phyloP scores from a whole-genome alignment of 139 green algal species.

The Yamagishiella unicocca region DNA sequence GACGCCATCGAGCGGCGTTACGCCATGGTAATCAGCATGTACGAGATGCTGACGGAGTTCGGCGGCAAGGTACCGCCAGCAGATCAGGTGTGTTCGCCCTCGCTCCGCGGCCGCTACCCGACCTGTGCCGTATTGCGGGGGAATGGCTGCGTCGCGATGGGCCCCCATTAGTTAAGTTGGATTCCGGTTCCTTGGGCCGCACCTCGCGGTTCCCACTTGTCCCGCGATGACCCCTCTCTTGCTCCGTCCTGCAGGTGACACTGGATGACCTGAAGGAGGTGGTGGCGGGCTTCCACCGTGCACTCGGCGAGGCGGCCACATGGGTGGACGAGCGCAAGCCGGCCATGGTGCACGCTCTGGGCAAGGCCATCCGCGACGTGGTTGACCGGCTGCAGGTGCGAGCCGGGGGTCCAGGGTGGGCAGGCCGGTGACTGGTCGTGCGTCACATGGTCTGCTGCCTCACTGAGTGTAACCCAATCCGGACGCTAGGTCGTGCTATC shows the following conservation, averaged over 20 bases:
- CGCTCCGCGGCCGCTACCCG: too few species aligned
- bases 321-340: conserved; percentile 61
- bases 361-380: conserved; percentile 36
- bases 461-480: too few species aligned
- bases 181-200: too few species aligned
- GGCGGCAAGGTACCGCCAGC: conserved; percentile 61
- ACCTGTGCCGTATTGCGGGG: too few species aligned
- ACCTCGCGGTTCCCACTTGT: too few species aligned
- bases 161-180: too few species aligned
- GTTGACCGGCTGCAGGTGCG: conserved; percentile 37
- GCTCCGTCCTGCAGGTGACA: conserved; percentile 27
- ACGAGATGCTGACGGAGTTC: conserved; percentile 65
- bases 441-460: too few species aligned
- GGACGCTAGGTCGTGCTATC: too few species aligned
- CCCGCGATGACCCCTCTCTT: too few species aligned
- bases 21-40: conserved; percentile 56
- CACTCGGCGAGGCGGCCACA: conserved; percentile 48
- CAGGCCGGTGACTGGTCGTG: too few species aligned
- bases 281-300: conserved; percentile 50
- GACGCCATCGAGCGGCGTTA: conserved; percentile 48
- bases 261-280: conserved; percentile 64
- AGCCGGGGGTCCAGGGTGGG: background rate
- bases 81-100: conserved; percentile 56
- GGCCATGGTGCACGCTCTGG: conserved; percentile 43
- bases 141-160: too few species aligned